Evolutionary conservation across 2,329 filamentous ascomycete genomes (phyloP).

Genomic region (Periconia sp.): DNA sequence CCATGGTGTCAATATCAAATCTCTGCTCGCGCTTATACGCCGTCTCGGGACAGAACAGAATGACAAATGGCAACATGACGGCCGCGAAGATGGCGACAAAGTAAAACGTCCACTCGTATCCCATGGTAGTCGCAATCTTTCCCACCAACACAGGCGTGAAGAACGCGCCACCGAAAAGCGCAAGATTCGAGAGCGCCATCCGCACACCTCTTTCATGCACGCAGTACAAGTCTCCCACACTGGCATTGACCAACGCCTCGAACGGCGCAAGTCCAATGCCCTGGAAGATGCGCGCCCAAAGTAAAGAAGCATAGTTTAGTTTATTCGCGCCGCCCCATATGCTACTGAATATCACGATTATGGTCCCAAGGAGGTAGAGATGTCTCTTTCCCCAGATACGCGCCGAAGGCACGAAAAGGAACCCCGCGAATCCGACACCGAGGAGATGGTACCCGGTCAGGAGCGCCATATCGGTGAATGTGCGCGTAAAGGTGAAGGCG

Average conservation of each 20-base stretch:
- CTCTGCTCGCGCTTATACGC: constrained; percentile 71
- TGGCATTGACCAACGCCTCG: constrained; percentile 86
- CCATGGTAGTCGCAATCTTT: constrained; percentile 76
- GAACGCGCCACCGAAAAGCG: constrained; percentile 74
- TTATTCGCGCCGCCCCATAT: constrained; percentile 78
- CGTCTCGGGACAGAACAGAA: constrained; percentile 86
- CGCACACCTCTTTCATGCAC: constrained; percentile 84
- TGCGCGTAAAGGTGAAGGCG: constrained; percentile 66
- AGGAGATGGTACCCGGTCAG: constrained; percentile 88
- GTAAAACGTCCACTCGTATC: constrained; percentile 90
- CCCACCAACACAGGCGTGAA: constrained; percentile 89
- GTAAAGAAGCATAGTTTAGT: constrained; percentile 71
- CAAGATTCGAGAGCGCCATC: constrained; percentile 81
- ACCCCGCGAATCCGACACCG: constrained; percentile 79
- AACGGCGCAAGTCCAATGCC: constrained; percentile 87
- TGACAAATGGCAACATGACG: constrained; percentile 70
- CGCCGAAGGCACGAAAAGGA: constrained; percentile 85
- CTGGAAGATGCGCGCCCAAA: constrained; percentile 83
- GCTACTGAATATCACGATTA: constrained; percentile 75
- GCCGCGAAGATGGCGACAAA: constrained; percentile 85
- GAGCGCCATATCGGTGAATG: constrained; percentile 78
- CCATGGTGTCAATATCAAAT: constrained; percentile 72
- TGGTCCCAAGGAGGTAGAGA: constrained; percentile 77
- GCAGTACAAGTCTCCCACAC: constrained; percentile 87
- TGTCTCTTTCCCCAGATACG: constrained; percentile 94